These are phyloP conservation scores for Penicillium turbatum DNA, from an alignment of 495 filamentous ascomycete genomes.

Conservation along the genomic window DNA sequence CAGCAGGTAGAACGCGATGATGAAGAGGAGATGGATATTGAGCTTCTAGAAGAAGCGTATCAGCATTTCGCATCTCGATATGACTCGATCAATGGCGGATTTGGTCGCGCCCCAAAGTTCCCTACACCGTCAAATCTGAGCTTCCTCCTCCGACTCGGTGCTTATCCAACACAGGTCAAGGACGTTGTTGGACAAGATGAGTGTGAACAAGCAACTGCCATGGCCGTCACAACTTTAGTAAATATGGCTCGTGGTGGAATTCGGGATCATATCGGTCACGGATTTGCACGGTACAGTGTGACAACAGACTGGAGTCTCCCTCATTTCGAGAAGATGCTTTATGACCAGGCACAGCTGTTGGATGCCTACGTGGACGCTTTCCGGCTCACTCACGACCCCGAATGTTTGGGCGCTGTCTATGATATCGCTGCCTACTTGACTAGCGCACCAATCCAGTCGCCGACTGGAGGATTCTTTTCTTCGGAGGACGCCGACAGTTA, in stretches of 20 bases:
- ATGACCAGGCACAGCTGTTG: conserved; percentile 87
- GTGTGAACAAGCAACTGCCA: conserved; percentile 66
- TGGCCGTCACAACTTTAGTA: conserved; percentile 78
- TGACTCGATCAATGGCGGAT: conserved; percentile 75
- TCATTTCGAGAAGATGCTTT: conserved; percentile 98
- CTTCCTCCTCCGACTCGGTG: conserved; percentile 73
- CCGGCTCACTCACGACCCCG: conserved; percentile 61
- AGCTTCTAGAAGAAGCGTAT: conserved; percentile 87
- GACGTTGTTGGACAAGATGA: conserved; percentile 85
- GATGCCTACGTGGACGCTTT: conserved; percentile 87
- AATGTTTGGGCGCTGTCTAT: conserved; percentile 75
- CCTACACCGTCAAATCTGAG: conserved; percentile 80
- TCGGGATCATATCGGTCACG: conserved; percentile 87
- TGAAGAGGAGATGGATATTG: conserved; percentile 74
- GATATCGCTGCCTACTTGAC: conserved; percentile 83
- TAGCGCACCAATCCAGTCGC: conserved; percentile 55
- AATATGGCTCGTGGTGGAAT: conserved; percentile 84
- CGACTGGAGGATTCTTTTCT: conserved; percentile 75
- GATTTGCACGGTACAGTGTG: conserved; percentile 86
- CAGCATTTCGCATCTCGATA: conserved; percentile 73
- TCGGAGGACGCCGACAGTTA: conserved; percentile 92
- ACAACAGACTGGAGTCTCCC: conserved; percentile 88
- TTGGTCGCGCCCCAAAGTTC: conserved; percentile 76
- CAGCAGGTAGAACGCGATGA: conserved; percentile 47
- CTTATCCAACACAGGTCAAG: conserved; percentile 65